Evolutionary conservation across 148 eudicot genomes (phyloP).

Genomic region (Pouteria glomerata): DNA sequence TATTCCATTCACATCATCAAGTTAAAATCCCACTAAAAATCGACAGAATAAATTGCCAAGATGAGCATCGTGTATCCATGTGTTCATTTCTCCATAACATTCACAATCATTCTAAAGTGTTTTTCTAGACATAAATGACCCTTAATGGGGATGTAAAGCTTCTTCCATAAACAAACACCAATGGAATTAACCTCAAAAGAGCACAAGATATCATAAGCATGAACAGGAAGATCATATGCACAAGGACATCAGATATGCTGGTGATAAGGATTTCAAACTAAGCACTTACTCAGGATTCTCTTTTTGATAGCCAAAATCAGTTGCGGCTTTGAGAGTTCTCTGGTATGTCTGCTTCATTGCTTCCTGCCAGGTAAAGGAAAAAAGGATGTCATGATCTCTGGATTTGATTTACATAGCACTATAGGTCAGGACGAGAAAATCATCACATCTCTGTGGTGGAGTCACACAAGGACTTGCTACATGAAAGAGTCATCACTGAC

Average conservation of each 20-base stretch:
- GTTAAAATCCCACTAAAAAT: no score
- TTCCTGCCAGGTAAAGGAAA: slow-evolving; percentile 48
- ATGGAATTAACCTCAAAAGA: neutral
- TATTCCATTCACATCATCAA: no score
- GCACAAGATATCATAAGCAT: neutral
- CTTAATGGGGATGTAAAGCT: neutral
- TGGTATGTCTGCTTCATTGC: slow-evolving; percentile 95
- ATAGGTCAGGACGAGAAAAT: neutral
- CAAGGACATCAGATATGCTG: neutral
- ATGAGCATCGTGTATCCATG: no score
- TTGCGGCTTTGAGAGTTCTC: slow-evolving; percentile 77
- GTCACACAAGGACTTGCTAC: neutral
- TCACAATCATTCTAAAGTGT: neutral
- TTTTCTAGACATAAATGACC: no score
- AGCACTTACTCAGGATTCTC: slow-evolving; percentile 93
- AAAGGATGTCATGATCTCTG: neutral
- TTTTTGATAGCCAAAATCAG: slow-evolving; percentile 88
- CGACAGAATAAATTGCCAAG: no score
- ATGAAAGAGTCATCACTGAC: neutral
- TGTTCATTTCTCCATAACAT: neutral
- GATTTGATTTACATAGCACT: neutral
- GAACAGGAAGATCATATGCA: neutral
- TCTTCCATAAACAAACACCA: neutral
- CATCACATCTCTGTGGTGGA: neutral
- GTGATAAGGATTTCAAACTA: neutral